Percentiles rank a stretch among this genome's conserved stretches.
Conservation (phyloP, 495 filamentous ascomycete species). For the Penicillium odoratum region DNA sequence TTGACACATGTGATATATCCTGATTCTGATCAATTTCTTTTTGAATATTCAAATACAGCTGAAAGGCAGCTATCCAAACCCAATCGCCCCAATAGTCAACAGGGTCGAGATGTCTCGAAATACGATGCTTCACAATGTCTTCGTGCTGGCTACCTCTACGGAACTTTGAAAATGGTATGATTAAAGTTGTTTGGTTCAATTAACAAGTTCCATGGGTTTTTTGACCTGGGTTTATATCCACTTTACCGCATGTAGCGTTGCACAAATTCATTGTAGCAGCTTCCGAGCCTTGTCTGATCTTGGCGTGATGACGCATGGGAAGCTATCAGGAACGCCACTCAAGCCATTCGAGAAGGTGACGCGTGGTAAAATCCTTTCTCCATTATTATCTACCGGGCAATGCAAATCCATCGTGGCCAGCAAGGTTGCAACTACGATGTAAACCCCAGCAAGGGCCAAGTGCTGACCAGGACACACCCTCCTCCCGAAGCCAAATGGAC, state of each 20-base stretch:
- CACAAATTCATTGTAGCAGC: background rate
- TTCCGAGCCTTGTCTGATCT: slow-evolving; percentile 4
- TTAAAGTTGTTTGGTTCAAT: no score
- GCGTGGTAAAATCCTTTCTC: slow-evolving; percentile 5
- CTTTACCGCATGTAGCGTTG: background rate
- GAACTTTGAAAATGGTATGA: no score
- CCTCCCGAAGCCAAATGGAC: slow-evolving; percentile 55
- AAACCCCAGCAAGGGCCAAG: slow-evolving; percentile 20
- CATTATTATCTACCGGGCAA: slow-evolving; percentile 19
- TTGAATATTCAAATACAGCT: background rate
- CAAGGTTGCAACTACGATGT: slow-evolving; percentile 21
- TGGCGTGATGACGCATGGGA: slow-evolving; percentile 16
- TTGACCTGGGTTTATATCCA: no score
- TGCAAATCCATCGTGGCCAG: slow-evolving; percentile 18
- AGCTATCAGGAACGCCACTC: slow-evolving; percentile 24
- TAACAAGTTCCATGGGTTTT: no score
- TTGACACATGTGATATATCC: slow-evolving; percentile 3
- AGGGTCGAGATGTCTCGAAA: no score
- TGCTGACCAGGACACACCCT: slow-evolving; percentile 24
- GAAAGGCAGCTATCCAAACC: no score
- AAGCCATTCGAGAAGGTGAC: slow-evolving; percentile 21
- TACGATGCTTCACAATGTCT: no score
- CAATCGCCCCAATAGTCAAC: no score
- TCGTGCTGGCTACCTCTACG: no score
- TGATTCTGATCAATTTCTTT: background rate